phyloP scores from a whole-genome alignment of 495 filamentous ascomycete genomes.

The Penicillium atrosanguineum region DNA sequence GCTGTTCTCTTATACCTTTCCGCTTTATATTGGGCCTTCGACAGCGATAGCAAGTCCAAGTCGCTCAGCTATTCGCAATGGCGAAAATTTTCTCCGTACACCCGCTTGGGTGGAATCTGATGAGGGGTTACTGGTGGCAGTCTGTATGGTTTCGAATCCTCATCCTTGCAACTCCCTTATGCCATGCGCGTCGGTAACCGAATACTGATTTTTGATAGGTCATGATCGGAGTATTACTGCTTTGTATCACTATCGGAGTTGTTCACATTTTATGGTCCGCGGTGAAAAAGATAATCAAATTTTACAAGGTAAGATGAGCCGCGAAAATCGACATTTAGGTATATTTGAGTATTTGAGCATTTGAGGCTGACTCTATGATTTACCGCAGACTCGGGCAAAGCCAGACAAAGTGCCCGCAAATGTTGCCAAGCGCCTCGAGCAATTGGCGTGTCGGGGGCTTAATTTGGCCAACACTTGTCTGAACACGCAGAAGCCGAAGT shows the following conservation, averaged over 20 bases:
- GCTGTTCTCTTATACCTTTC: background rate
- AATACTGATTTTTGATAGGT: slow-evolving; percentile 27
- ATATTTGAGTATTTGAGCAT: background rate
- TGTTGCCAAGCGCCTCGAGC: slow-evolving; percentile 26
- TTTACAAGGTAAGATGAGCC: slow-evolving; percentile 32
- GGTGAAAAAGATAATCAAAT: slow-evolving; percentile 15
- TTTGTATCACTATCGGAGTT: slow-evolving; percentile 29
- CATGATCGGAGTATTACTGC: slow-evolving; percentile 38
- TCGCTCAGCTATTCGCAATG: slow-evolving; percentile 18
- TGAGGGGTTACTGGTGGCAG: slow-evolving; percentile 44
- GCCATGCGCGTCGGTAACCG: background rate
- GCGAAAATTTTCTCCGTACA: slow-evolving; percentile 32
- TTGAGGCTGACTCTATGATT: background rate
- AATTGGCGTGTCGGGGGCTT: slow-evolving; percentile 25
- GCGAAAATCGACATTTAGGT: too few relatives aligned
- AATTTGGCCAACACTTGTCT: slow-evolving; percentile 16
- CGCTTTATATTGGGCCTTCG: background rate
- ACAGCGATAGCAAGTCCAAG: background rate
- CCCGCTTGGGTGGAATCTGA: slow-evolving; percentile 34
- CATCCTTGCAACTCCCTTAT: slow-evolving; percentile 6
- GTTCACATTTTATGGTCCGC: slow-evolving; percentile 33
- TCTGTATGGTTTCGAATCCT: slow-evolving; percentile 34
- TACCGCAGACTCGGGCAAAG: slow-evolving; percentile 23
- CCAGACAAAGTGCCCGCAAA: slow-evolving; percentile 30
- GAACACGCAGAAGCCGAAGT: slow-evolving; percentile 31